Conservation (phyloP, 2,329 filamentous ascomycete species). For the Exophiala lecanii-corni region DNA sequence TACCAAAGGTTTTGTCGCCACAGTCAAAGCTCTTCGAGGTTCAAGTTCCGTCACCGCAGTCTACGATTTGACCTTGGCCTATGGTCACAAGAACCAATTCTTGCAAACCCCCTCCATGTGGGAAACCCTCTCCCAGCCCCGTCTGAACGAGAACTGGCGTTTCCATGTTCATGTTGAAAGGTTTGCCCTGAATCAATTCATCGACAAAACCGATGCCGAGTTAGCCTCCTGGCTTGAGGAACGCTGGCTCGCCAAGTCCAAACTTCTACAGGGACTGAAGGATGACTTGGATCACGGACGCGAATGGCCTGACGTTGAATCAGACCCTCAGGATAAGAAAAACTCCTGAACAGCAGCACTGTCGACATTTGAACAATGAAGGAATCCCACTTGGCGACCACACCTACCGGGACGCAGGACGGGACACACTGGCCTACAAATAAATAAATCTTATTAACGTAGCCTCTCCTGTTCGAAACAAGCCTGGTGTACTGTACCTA, state of each 20-base stretch:
- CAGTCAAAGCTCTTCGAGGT: conserved; percentile 32
- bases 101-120: conserved; percentile 49
- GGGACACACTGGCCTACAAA: too few relatives aligned
- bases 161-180: conserved; percentile 50
- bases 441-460: too few relatives aligned
- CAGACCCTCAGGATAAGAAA: too few relatives aligned
- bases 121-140: conserved; percentile 45
- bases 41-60: conserved; percentile 45
- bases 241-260: conserved; percentile 51
- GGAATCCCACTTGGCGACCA: too few relatives aligned
- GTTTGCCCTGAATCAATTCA: conserved; percentile 47
- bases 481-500: too few relatives aligned
- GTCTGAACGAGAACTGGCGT: conserved; percentile 34
- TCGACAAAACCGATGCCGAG: conserved; percentile 42
- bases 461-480: too few relatives aligned
- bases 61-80: conserved; percentile 54
- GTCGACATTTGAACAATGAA: too few relatives aligned
- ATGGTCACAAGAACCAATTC: conserved; percentile 44
- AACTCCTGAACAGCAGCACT: too few relatives aligned
- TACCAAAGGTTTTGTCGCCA: conserved; percentile 57
- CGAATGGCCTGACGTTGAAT: neutral
- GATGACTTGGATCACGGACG: conserved; percentile 42
- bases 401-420: too few relatives aligned
- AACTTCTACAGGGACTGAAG: conserved; percentile 3
- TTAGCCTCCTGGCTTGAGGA: conserved; percentile 51